Base-by-base conservation (phyloP, 371 early-diverging fungal species). In the Circinella umbellata region DNA sequence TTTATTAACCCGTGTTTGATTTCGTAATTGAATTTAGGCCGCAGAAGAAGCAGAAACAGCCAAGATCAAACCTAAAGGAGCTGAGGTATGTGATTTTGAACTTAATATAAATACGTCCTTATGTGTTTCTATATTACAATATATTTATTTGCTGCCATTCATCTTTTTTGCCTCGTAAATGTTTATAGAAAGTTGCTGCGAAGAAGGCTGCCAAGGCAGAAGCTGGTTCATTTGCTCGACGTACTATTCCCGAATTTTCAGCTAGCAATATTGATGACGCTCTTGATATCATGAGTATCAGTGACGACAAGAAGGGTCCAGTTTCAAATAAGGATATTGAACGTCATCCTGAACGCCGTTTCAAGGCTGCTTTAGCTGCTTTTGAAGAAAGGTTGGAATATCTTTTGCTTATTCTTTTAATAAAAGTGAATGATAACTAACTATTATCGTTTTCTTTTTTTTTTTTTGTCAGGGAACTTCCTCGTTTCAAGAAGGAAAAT, bases 251-350 rank as follows among this genome's bases (percentile, higher is more conserved):
- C 61, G 87, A 87, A 67, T 92, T 87, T 72, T 82, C 90, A 13
- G 94, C 95, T 3, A 76, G 83, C 63, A 90, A 89, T 70, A 90
- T 95, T 70, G 93, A 95, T 78, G 93, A 93, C 76, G 94, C 94
- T 18, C 75, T 95, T 36, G 90, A 91, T 73, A 79, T 93, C 20
- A 66, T 94, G 60, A 73, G 80, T 0, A 27, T 81, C 34, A 67
- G 75, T 66, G 80, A 89, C 35, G 75, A 76, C 35, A 67, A 68
- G 17, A 72, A 80, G n/a, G 79, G 76, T 17, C 61, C 71, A 51
- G 63, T 80, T 14, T 82, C 81, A 49, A 72, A 77, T 54, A 87
- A 86, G 73, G 88, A 84, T 61, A 74, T 94, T 48, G 95, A 95
- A 47, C 85, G 88, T 57, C 95, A 95, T 77, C 95, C 94, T 7